Base-by-base conservation (phyloP, 208 protist genomes). In the Leishmania gerbilli region DNA sequence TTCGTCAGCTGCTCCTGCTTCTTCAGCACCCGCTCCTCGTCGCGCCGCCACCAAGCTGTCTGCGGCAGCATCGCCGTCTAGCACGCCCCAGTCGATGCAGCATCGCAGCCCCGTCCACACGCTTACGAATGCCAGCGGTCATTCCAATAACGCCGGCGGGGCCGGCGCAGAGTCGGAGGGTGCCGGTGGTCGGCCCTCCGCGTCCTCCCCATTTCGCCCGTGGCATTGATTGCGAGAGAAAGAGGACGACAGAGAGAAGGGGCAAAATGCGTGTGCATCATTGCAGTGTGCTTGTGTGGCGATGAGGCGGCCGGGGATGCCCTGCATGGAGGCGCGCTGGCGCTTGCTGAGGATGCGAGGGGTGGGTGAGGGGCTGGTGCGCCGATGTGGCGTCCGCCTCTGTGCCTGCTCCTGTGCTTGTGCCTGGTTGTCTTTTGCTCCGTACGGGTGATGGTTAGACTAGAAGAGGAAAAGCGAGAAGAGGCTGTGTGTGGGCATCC, bases 191-290 rank as follows among this genome's bases (percentile, higher is more conserved):
- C 82, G 71, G 24, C 78, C 82, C 24, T 56, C 77, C 8, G 45
- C 76, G 24, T 85, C 82, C 13, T 85, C 82, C 0, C 82, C 82
- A 7, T 81, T 51, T 49, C 82, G 82, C 19, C 82, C 82, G 76
- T 85, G 82, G 82, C 82, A 58, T 4, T 78, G 42, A 67, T 27
- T 27, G 42, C 34, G 24, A 67, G 51, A 51, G 42, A 17, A 9
- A 27, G 42, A 19, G 27, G 45, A 71, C 13, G 42, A 71, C 53
- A 49, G 60, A 47, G 58, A 53, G 75, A 47, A 64, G 1, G 15
- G 19, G 55, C 5, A 9, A 79, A 69, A 6, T 8, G 55, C 53
- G 74, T 78, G 74, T 67, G 37, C 42, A 37, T 47, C 24, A 34
- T 31, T 68, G 56, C 24, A 47, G n/a, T 21, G 47, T 74, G 40